Base-by-base conservation (phyloP, 2,329 filamentous ascomycete species). In the Sphaerulina populicola region DNA sequence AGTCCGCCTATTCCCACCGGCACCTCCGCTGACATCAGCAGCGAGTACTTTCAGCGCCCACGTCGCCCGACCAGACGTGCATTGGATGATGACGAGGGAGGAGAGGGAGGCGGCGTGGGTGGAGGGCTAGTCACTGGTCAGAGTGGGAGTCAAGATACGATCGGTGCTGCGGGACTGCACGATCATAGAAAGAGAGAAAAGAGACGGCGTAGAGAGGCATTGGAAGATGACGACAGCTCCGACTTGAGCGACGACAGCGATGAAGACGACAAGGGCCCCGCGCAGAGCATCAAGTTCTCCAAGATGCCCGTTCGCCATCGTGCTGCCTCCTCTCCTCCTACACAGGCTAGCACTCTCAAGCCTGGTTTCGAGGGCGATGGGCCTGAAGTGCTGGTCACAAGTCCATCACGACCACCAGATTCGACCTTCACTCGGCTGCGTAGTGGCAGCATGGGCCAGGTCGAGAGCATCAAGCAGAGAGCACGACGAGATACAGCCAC, bases 281-380 rank as follows among this genome's bases (percentile, higher is more conserved):
- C 85, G 2, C 88, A 94, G 66, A 88, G 94, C 67, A 95, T 97
- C 67, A 90, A 91, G 65, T 98, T 98, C 69, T 82, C 86, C 44
- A 97, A 97, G 71, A 91, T 96, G 87, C 91, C 93, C 1, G 78
- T 95, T 39, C 81, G 90, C 29, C 82, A 82, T 59, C 82, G 91
- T 50, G 87, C 90, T 23, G 91, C 88, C 9, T 96, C 90, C 0
- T 96, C 91, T 43, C 91, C 91, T 3, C 53, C 55, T 0, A 59
- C 47, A 27, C 48, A 54, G 37, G 47, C 53, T 11, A 52, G 45
- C 41, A 56, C 55, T 4, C 38, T 57, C 21, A 56, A 54, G 35
- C 46, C 51, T 21, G 53, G 45, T 7, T 52, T 52, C 23, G 49
- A 53, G 43, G 53, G 29, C 41, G 57, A 53, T n/a, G 62, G 60